A percentile compares a stretch with the other conserved stretches of the same genome.
Evolutionary conservation across 495 filamentous ascomycete species (phyloP).

Genomic region (Aspergillus funiculosus): DNA sequence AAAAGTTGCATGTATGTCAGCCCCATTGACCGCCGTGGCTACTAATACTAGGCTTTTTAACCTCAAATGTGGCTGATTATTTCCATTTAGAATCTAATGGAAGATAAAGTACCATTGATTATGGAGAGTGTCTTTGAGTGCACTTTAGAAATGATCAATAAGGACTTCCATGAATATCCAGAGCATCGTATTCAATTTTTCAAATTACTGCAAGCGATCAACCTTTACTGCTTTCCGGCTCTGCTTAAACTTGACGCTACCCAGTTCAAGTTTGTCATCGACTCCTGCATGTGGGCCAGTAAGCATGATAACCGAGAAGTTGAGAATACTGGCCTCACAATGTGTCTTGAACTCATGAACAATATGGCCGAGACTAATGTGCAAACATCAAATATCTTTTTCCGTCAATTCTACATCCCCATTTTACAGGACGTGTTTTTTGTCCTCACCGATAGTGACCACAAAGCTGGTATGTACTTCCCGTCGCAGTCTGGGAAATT

Average conservation of each 20-base stretch:
- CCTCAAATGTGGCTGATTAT: slow-evolving; percentile 25
- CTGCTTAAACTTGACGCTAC: slow-evolving; percentile 87
- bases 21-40: neutral
- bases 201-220: slow-evolving; percentile 91
- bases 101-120: slow-evolving; percentile 92
- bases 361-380: slow-evolving; percentile 92
- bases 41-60: neutral
- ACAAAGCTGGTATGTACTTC: slow-evolving; percentile 71
- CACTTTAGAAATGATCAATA: slow-evolving; percentile 99
- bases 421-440: slow-evolving; percentile 99
- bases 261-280: slow-evolving; percentile 99
- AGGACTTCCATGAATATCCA: slow-evolving; percentile 98
- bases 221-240: slow-evolving; percentile 91
- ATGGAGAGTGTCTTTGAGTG: slow-evolving; percentile 99
- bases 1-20: slow-evolving; percentile 82
- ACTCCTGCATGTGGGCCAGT: slow-evolving; percentile 98
- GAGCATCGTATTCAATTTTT: slow-evolving; percentile 99
- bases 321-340: slow-evolving; percentile 93
- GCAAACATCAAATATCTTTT: slow-evolving; percentile 85
- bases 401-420: slow-evolving; percentile 90
- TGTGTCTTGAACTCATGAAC: slow-evolving; percentile 96
- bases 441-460: slow-evolving; percentile 92
- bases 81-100: slow-evolving; percentile 68
- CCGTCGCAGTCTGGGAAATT: slow-evolving; percentile 1
- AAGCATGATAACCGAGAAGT: slow-evolving; percentile 99